Evolutionary conservation across 345 rosid species (phyloP).

Genomic region (Raphanus sativus): DNA sequence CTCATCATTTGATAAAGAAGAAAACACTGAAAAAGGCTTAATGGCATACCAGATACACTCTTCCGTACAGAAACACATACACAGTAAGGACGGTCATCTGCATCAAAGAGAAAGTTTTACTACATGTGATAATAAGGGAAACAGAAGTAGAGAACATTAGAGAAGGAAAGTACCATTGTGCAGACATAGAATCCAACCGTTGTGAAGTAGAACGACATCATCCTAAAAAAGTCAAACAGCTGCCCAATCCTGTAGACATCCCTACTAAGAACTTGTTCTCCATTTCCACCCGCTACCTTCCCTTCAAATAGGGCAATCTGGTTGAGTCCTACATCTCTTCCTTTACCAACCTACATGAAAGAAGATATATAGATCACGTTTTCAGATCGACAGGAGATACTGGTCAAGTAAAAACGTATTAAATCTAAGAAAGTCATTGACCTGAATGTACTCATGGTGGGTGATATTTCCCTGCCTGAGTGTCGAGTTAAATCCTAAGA

Average conservation of each 20-base stretch:
- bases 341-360: conserved; percentile 88
- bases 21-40: not conserved
- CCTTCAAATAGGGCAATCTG: conserved; percentile 99
- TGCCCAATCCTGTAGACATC: conserved; percentile 95
- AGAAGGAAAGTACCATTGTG: conserved; percentile 73
- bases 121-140: conserved; percentile 29
- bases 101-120: conserved; percentile 34
- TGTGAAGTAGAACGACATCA: conserved; percentile 96
- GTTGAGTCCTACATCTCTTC: conserved; percentile 97
- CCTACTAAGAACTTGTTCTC: conserved; percentile 98
- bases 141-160: conserved; percentile 13
- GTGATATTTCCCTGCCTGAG: conserved; percentile 96
- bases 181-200: conserved; percentile 96
- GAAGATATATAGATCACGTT: conserved; percentile 23
- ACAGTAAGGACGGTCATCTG: conserved; percentile 99
- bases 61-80: conserved; percentile 87
- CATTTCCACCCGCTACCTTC: conserved; percentile 99
- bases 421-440: conserved; percentile 31
- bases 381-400: conserved; percentile 13
- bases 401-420: conserved; percentile 14
- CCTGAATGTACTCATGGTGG: conserved; percentile 99
- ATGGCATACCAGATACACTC: conserved; percentile 81
- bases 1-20: conserved; percentile 8
- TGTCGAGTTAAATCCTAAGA: conserved; percentile 95
- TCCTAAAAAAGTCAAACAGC: conserved; percentile 95